Evolutionary conservation across 164 flowering plant genomes (phyloP), one percentile per base, ranked within the genome.

Genomic region (Paratinospora sagittata): DNA sequence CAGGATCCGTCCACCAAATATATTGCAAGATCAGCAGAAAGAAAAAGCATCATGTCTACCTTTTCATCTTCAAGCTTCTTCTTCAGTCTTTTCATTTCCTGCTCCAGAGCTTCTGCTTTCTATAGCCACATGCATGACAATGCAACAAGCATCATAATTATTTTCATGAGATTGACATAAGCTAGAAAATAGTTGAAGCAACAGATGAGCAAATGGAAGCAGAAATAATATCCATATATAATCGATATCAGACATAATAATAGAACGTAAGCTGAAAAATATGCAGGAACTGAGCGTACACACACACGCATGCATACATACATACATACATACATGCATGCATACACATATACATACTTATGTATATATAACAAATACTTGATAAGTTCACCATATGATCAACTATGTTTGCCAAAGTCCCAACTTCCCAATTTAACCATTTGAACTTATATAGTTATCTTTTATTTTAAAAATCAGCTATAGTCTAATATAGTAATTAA

Each of bases 61-160:
- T 93, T 96, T 78, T 93, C 98, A 72, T 72, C 78, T 78, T 91
- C 97, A 67, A 93, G 93, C 78, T 93, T 90, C 72, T 86, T 82
- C 74, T 79, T 77, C 85, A 86, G 58, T 73, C 77, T 83, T 76
- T 70, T 84, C n/a, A 79, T 65, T 76, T 87, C 97, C 43, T 68
- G 76, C 74, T 91, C 93, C 76, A 96, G 86, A 74, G 84, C 86
- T 74, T 90, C 96, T 13, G 84, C 76, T 81, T 78, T 86, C 99
- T 96, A 87, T 69, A 70, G 71, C 80, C 80, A 76, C 63, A 71
- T 61, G 21, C 71, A 78, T 39, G 66, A 21, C 8, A 47, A 30
- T 41, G 71, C 19, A 67, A 60, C 30, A 75, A 37, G 62, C 19
- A 73, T 66, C 24, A 65, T 45, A 36, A 45, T 41, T 30, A 34